These are phyloP conservation scores for Lentinula lateritia DNA, from an alignment of 768 basidiomycete species.

Conservation along the genomic window DNA sequence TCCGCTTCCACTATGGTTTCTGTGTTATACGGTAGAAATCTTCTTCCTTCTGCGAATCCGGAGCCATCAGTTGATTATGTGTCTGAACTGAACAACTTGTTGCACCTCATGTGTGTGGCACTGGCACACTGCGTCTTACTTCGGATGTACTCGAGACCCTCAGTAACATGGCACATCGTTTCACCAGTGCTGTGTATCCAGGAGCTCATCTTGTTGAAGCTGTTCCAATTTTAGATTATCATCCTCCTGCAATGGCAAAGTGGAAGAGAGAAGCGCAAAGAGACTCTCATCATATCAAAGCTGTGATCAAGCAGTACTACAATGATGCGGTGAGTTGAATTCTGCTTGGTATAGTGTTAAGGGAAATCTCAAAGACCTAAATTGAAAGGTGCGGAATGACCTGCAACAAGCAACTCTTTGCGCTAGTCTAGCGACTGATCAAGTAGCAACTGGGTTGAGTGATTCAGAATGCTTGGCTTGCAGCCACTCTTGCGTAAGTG, in stretches of 20 bases:
- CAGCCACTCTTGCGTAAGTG: not conserved
- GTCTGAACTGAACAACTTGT: not conserved
- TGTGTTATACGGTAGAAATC: not conserved
- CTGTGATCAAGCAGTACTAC: not conserved
- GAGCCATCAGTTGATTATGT: not conserved
- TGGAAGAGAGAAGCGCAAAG: slow-evolving; percentile 1
- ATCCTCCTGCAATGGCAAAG: not conserved
- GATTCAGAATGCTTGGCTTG: not conserved
- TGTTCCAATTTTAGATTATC: not conserved
- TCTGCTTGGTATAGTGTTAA: not conserved
- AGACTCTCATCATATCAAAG: not conserved
- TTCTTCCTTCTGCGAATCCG: not conserved
- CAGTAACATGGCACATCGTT: not conserved
- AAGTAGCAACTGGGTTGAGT: not conserved
- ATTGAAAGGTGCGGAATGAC: not conserved
- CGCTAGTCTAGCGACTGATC: not conserved
- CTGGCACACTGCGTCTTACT: not conserved
- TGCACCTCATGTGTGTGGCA: not conserved
- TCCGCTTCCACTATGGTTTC: not conserved
- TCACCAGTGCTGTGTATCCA: not conserved
- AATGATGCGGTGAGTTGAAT: not conserved
- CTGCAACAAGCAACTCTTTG: not conserved
- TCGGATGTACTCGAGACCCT: not conserved
- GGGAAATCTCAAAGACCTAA: no score
- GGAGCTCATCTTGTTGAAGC: slow-evolving; percentile 1